A percentile compares a stretch with the other conserved stretches of the same genome.
Conservation (phyloP, 257 asterid species). For the Scutellaria minor region DNA sequence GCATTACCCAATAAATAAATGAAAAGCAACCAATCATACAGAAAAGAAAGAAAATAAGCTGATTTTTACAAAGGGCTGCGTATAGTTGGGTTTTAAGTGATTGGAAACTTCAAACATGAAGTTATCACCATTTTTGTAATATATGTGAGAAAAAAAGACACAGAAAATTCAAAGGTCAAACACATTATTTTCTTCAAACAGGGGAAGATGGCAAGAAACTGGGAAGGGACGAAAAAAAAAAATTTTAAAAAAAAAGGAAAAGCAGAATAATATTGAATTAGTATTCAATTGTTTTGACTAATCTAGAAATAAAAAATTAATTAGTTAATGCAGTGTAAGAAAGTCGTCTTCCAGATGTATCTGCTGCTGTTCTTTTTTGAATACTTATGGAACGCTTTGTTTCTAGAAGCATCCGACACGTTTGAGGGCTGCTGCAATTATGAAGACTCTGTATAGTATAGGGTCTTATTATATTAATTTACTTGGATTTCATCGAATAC, state of each 20-base stretch:
- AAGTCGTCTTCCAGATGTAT: slow-evolving; percentile 18
- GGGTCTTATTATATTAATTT: too few relatives aligned
- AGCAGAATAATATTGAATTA: neutral
- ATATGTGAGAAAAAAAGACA: slow-evolving; percentile 14
- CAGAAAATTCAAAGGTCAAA: slow-evolving; percentile 64
- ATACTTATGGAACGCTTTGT: neutral
- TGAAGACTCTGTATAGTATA: neutral
- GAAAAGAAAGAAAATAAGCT: slow-evolving; percentile 23
- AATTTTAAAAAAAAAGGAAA: neutral
- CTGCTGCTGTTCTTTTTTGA: slow-evolving; percentile 21
- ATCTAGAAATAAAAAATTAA: neutral
- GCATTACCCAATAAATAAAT: slow-evolving; percentile 18
- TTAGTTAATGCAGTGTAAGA: slow-evolving; percentile 12
- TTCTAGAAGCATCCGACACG: slow-evolving; percentile 36
- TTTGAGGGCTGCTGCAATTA: slow-evolving; percentile 25
- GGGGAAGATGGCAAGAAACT: slow-evolving; percentile 59
- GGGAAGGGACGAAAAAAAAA: slow-evolving; percentile 26
- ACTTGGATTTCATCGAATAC: too few relatives aligned
- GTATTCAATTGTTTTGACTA: neutral
- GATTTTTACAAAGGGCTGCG: slow-evolving; percentile 43
- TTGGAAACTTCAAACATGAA: slow-evolving; percentile 28
- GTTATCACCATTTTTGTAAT: slow-evolving; percentile 32
- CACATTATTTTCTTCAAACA: slow-evolving; percentile 33
- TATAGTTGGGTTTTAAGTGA: slow-evolving; percentile 37
- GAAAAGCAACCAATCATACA: slow-evolving; percentile 24